Evolutionary conservation across 2,329 filamentous ascomycete genomes (phyloP).

Genomic region (Capronia americana): DNA sequence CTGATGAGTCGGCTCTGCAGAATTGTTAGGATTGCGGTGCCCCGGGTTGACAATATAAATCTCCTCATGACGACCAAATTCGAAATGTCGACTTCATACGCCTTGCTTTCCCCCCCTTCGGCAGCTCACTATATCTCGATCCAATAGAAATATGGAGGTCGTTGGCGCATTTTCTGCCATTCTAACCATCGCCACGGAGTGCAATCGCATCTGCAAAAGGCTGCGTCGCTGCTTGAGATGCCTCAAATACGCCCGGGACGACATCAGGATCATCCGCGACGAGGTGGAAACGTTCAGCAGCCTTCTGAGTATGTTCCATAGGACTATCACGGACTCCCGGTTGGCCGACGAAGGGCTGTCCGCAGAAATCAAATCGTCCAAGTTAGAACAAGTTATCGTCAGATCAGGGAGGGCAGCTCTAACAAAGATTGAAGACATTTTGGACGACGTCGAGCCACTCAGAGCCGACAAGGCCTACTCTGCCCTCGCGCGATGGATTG

Average conservation of each 20-base stretch:
- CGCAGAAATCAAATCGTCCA: slow-evolving; percentile 6
- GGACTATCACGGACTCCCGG: slow-evolving; percentile 8
- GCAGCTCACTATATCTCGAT: background rate
- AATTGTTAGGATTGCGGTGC: background rate
- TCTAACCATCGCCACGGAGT: background rate
- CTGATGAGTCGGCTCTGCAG: background rate
- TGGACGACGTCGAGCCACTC: background rate
- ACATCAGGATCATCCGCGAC: slow-evolving; percentile 1
- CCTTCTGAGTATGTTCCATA: slow-evolving; percentile 1
- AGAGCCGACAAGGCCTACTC: slow-evolving; percentile 8
- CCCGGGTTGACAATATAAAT: background rate
- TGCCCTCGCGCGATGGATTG: background rate
- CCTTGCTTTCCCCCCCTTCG: background rate
- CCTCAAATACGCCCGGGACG: background rate
- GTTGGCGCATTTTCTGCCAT: slow-evolving; percentile 4
- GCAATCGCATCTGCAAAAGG: slow-evolving; percentile 4
- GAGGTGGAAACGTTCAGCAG: slow-evolving; percentile 2
- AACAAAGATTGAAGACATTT: background rate
- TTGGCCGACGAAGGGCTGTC: slow-evolving; percentile 11
- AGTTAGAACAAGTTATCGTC: slow-evolving; percentile 14
- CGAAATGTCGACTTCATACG: slow-evolving; percentile 4
- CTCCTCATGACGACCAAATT: background rate
- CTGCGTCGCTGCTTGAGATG: background rate
- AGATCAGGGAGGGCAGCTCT: slow-evolving; percentile 7
- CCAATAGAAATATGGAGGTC: background rate